Percentiles rank a stretch among this genome's conserved stretches.
phyloP scores from a whole-genome alignment of 2,329 filamentous ascomycete genomes.

The Aureobasidium sp. region DNA sequence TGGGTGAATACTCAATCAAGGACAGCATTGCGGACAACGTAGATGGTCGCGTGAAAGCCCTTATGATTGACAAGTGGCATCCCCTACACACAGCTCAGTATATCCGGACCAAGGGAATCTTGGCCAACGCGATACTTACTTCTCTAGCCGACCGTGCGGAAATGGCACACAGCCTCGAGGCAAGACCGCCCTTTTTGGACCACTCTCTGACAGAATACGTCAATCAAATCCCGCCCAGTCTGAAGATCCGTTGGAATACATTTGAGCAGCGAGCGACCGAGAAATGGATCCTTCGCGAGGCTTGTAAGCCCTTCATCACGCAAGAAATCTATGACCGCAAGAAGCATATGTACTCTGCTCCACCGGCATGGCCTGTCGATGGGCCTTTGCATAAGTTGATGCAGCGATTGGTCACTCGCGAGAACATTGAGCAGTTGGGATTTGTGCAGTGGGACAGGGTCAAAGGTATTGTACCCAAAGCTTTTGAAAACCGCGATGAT shows the following conservation, averaged over 20 bases:
- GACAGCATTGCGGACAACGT: constrained; percentile 26
- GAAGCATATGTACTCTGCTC: constrained; percentile 43
- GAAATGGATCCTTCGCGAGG: constrained; percentile 45
- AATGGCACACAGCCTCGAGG: constrained; percentile 37
- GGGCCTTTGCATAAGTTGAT: constrained; percentile 36
- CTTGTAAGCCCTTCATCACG: constrained; percentile 42
- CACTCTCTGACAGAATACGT: constrained; percentile 34
- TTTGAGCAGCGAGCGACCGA: constrained; percentile 29
- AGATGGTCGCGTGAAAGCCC: constrained; percentile 12
- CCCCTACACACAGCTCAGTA: constrained; percentile 33
- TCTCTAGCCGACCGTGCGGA: constrained; percentile 40
- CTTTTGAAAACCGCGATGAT: background rate
- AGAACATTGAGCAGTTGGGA: background rate
- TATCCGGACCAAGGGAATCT: constrained; percentile 30
- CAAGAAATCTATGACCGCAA: constrained; percentile 43
- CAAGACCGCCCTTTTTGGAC: constrained; percentile 35
- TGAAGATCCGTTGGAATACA: background rate
- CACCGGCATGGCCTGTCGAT: constrained; percentile 31
- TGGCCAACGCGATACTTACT: constrained; percentile 34
- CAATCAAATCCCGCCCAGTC: constrained; percentile 23
- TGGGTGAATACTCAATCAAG: constrained; percentile 24
- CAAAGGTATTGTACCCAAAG: background rate
- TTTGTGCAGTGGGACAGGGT: background rate
- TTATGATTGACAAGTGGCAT: constrained; percentile 32
- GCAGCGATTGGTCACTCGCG: background rate